Conservation (phyloP, 345 rosid genomes). For the Erodium maritimum region DNA sequence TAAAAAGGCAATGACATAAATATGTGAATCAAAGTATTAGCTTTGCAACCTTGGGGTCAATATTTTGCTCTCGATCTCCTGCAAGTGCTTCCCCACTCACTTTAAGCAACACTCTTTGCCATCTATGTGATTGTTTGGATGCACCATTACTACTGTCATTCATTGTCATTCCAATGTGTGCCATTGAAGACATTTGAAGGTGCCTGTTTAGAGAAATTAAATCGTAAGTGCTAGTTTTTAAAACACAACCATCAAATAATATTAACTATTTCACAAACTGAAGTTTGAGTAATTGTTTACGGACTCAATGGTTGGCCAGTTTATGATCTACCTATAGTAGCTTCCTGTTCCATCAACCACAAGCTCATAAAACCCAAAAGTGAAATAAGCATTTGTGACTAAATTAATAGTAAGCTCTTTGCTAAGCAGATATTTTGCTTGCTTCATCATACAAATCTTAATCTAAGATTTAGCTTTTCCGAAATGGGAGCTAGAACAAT, state of each 20-base stretch:
- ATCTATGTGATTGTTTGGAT: constrained; percentile 45
- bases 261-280: too few species aligned
- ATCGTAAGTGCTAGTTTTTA: not conserved
- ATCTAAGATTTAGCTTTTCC: too few species aligned
- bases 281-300: too few species aligned
- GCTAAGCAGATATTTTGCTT: not conserved
- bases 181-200: constrained; percentile 39
- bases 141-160: constrained; percentile 19
- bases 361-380: not conserved
- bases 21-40: not conserved
- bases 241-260: not conserved
- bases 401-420: not conserved
- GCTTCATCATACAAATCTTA: not conserved
- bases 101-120: constrained; percentile 94
- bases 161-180: constrained; percentile 41
- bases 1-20: not conserved
- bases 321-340: not conserved
- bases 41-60: constrained; percentile 68
- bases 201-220: constrained; percentile 32
- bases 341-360: too few species aligned
- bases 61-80: constrained; percentile 66
- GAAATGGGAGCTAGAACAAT: too few species aligned
- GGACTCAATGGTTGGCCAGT: too few species aligned
- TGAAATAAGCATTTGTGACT: not conserved
- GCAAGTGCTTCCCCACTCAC: constrained; percentile 98